Evolutionary conservation across 2,329 filamentous ascomycete genomes (phyloP).

Genomic region (Xylaria sp.): DNA sequence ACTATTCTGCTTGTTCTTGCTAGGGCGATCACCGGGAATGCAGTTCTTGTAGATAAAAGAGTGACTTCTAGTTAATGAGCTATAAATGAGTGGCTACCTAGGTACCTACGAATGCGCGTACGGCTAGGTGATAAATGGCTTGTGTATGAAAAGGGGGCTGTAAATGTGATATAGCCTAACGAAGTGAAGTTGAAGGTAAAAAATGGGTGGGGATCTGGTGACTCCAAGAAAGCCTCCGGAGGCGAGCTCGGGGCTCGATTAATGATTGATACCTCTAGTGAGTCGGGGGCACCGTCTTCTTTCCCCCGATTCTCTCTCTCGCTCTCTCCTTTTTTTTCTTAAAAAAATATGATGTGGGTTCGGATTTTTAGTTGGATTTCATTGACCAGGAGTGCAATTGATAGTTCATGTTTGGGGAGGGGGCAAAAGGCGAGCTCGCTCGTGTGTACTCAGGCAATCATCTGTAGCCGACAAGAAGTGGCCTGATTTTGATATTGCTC

Average conservation of each 20-base stretch:
- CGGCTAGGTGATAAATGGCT: background rate
- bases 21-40: background rate
- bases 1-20: background rate
- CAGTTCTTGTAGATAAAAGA: background rate
- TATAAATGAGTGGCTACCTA: conserved; percentile 16
- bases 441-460: background rate
- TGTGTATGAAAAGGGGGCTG: background rate
- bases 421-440: background rate
- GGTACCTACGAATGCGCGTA: background rate
- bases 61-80: conserved; percentile 8
- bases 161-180: background rate
- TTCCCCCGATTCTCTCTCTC: background rate
- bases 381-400: background rate
- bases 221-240: background rate
- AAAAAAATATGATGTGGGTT: background rate
- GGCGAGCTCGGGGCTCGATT: background rate
- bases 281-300: background rate
- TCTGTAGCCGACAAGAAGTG: background rate
- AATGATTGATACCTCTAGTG: too few species aligned
- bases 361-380: background rate
- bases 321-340: background rate
- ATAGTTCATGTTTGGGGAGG: background rate
- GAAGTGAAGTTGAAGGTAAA: background rate
- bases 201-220: background rate
- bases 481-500: conserved; percentile 8